Evolutionary conservation across 2,329 filamentous ascomycete species (phyloP).

Genomic region (Botryotinia convoluta): DNA sequence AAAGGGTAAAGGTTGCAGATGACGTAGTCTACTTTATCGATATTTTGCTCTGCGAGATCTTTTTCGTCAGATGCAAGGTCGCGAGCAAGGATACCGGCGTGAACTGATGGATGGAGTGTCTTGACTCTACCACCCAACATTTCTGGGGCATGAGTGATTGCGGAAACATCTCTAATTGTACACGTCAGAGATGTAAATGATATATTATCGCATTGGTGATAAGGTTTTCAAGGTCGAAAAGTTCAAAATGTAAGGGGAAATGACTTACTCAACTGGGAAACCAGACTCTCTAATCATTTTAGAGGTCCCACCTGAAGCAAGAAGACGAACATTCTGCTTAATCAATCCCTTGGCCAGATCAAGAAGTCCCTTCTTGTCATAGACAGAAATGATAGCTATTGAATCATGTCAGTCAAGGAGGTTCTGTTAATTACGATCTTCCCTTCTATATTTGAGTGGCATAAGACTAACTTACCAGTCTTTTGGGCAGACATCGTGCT

Average conservation of each 20-base stretch:
- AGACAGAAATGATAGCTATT: slow-evolving; percentile 89
- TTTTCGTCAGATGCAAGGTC: slow-evolving; percentile 95
- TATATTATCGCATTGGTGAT: neutral
- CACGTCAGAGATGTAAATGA: neutral
- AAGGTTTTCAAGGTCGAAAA: neutral
- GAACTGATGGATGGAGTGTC: slow-evolving; percentile 87
- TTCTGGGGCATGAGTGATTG: slow-evolving; percentile 94
- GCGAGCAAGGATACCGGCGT: slow-evolving; percentile 83
- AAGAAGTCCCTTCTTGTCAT: slow-evolving; percentile 94
- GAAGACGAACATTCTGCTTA: slow-evolving; percentile 84
- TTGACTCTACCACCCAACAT: slow-evolving; percentile 93
- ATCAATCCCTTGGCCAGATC: slow-evolving; percentile 89
- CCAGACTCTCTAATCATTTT: slow-evolving; percentile 96
- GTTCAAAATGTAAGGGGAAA: slow-evolving; percentile 36
- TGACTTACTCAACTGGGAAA: slow-evolving; percentile 81
- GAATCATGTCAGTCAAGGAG: slow-evolving; percentile 21
- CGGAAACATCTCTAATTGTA: slow-evolving; percentile 79
- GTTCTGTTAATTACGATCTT: neutral
- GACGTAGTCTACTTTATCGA: slow-evolving; percentile 91
- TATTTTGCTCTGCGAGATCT: slow-evolving; percentile 92
- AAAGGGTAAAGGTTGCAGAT: slow-evolving; percentile 99
- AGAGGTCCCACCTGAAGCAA: slow-evolving; percentile 92
- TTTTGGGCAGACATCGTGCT: slow-evolving; percentile 25
- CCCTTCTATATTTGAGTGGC: slow-evolving; percentile 2
- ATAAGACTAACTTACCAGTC: slow-evolving; percentile 28